Base-by-base conservation (phyloP, 179 eudicot genomes). In the Beta corolliflora region DNA sequence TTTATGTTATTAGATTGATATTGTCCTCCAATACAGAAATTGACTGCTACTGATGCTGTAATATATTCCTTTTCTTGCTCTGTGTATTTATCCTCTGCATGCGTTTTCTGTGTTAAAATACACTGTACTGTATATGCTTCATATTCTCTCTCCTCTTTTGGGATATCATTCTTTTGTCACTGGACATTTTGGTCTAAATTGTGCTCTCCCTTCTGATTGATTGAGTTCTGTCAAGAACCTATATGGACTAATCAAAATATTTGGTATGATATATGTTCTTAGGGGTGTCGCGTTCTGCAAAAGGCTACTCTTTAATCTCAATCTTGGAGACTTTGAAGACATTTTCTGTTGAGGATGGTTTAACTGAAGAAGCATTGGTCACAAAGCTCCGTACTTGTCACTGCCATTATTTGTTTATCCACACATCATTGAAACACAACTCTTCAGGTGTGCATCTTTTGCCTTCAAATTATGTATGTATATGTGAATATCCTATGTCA, bases 331-430 rank as follows among this genome's bases (percentile, higher is more conserved):
- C 99, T 66, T 89, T 94, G 97, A 97, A 94, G 89, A 93, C 98
- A 29, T 97, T 90, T 86, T 92, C 97, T 60, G 86, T 76, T 19
- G 98, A 94, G 86, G 99, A 97, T 87, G 90, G 97, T 64, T 84
- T 97, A 71, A 97, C 99, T 53, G 99, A 97, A 89, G 99, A 97
- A 85, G 99, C 99, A 41, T 76, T 97, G 61, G 99, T 97, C 82
- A 90, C 97, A 75, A 97, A 97, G 88, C 93, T 97, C 83, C 97
- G 99, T 78, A 97, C 99, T 80, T 88, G 95, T 85, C 97, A 86
- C n/a, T 94, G 88, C 84, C 99, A 97, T 83, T 90, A 94, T 87
- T 86, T 97, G 89, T 92, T 91, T 88, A 89, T 97, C 77, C 99
- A 94, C 80, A 58, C 86, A 58, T 92, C 99, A 52, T 87, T 97